These are phyloP conservation scores for Lyophyllum decastes DNA, from an alignment of 768 basidiomycete species.

Conservation along the genomic window DNA sequence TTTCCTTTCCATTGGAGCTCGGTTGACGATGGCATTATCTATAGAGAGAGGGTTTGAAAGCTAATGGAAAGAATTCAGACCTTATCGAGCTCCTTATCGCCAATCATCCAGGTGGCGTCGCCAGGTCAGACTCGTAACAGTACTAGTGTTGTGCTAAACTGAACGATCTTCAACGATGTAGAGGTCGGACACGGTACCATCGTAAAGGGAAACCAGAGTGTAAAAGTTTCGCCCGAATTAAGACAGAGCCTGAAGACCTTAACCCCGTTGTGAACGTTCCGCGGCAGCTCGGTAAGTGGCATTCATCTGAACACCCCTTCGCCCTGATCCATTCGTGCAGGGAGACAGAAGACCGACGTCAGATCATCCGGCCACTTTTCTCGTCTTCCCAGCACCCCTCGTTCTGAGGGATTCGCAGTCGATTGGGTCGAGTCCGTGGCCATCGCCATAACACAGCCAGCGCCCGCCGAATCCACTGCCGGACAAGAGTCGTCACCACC, in stretches of 20 bases:
- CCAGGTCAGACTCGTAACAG: conserved; percentile 1
- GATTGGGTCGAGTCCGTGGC: not conserved
- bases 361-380: not conserved
- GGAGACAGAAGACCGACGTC: not conserved
- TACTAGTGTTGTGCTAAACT: not conserved
- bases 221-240: not conserved
- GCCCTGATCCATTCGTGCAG: not conserved
- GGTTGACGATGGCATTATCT: not conserved
- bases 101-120: conserved; percentile 18
- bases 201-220: not conserved
- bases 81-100: conserved; percentile 18
- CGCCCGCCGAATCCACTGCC: not conserved
- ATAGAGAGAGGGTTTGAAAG: conserved; percentile 23
- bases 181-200: not conserved
- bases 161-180: not conserved
- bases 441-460: not conserved
- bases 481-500: not conserved
- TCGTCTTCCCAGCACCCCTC: not conserved
- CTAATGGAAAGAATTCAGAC: conserved; percentile 19
- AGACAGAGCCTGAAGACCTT: not conserved
- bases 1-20: not conserved
- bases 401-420: not conserved
- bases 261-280: not conserved
- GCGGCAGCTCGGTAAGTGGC: conserved; percentile 2
- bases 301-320: no score